Base-by-base conservation (phyloP, 2,329 filamentous ascomycete species). In the Beauveria asiatica region DNA sequence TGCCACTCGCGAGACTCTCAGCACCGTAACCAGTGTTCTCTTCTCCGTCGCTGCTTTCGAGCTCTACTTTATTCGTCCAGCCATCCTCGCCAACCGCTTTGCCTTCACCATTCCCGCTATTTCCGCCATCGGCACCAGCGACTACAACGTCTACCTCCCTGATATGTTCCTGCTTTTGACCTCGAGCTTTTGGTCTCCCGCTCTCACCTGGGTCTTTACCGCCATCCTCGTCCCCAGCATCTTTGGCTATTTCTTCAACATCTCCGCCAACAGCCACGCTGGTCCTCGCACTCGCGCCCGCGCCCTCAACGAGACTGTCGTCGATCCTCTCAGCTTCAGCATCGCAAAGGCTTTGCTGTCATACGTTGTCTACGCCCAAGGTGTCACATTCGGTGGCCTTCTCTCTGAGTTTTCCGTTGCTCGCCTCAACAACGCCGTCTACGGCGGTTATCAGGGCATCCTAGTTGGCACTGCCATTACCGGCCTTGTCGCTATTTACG, bases 241-340 rank as follows among this genome's bases (percentile, higher is more conserved):
- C 37, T 79, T 85, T 46, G 90, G 89, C 27, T 97, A 94, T 77
- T 96, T 97, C 72, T 88, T 96, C 82, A 97, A 97, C 74, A 74
- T 97, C 68, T 90, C 86, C 44, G 76, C 79, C 53, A 81, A 78
- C 67, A 77, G 71, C 67, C 73, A 71, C 69, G 65, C 68, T 63
- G 67, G 70, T 25, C 72, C 74, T 63, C 65, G 70, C 64, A 67
- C 70, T 48, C 76, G 77, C 64, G 78, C 77, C 65, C 79, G 78
- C 69, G 70, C 70, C 56, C 70, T 70, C 45, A 65, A 71, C 57
- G 68, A 71, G 50, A 61, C 63, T 23, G 76, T 80, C 6, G 85
- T 93, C 64, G 94, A 99, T 71, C 92, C 92, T 4, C 77, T 97
- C 70, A 89, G 87, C 23, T 99, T 95, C 76, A 96, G 92, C 76